Evolutionary conservation across 1,284 basidiomycete genomes (phyloP).

Genomic region (Cutaneotrichosporon sp.): DNA sequence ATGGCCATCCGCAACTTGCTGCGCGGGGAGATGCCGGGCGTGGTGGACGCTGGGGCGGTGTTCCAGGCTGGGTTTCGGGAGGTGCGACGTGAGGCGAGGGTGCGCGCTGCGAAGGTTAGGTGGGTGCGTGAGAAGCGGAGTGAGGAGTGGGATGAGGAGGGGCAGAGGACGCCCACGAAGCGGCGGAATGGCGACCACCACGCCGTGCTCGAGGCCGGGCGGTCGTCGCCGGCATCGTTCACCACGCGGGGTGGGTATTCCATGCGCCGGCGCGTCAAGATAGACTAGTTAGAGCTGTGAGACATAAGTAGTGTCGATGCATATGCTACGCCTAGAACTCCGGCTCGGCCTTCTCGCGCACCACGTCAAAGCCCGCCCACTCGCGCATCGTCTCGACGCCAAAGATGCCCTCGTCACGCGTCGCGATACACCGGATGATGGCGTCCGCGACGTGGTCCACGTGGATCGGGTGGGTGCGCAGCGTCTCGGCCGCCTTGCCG

Average conservation of each 20-base stretch:
- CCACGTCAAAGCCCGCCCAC: constrained; percentile 44
- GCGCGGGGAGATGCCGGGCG: background rate
- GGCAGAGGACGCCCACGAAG: background rate
- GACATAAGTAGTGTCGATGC: background rate
- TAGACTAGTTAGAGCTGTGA: background rate
- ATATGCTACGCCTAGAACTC: background rate
- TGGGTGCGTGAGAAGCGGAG: background rate
- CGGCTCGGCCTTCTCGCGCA: background rate
- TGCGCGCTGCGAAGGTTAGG: background rate
- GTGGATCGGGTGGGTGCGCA: constrained; percentile 85
- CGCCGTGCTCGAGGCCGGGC: background rate
- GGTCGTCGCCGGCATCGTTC: background rate
- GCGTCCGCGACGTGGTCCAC: constrained; percentile 94
- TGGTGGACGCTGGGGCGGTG: background rate
- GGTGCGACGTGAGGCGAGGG: background rate
- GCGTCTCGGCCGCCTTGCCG: constrained; percentile 57
- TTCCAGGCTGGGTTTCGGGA: background rate
- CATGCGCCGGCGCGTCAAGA: constrained; percentile 1
- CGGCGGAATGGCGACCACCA: background rate
- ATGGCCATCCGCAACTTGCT: constrained; percentile 6
- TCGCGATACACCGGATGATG: constrained; percentile 55
- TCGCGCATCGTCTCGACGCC: constrained; percentile 71
- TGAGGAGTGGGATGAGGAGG: background rate
- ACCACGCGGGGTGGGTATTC: constrained; percentile 2
- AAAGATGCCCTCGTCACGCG: constrained; percentile 64